A percentile compares a stretch with the other conserved stretches of the same genome.
Evolutionary conservation across 129 eudicot species (phyloP).

Genomic region (Escallonia herrerae): DNA sequence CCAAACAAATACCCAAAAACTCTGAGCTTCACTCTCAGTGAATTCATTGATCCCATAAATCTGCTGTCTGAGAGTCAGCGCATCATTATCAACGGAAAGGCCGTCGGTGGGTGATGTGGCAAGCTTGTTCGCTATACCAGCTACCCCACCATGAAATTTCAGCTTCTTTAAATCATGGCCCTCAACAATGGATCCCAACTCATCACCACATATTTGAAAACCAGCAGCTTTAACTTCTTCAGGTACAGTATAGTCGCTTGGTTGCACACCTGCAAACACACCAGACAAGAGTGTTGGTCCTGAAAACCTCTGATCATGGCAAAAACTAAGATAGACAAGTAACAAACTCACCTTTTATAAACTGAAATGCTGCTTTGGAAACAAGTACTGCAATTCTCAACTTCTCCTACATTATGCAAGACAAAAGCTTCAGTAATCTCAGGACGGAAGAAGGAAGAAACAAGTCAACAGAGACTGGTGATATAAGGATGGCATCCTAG

Average conservation of each 20-base stretch:
- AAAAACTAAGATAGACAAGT: not conserved
- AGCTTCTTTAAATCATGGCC: slow-evolving; percentile 64
- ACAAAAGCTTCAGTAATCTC: not conserved
- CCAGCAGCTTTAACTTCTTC: slow-evolving; percentile 71
- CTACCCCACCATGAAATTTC: slow-evolving; percentile 60
- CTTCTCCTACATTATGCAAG: slow-evolving; percentile 49
- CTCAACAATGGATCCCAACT: slow-evolving; percentile 68
- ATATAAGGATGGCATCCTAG: no score
- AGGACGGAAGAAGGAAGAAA: no score
- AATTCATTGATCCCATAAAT: slow-evolving; percentile 71
- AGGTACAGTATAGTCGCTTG: slow-evolving; percentile 51
- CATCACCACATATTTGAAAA: slow-evolving; percentile 67
- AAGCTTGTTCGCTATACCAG: slow-evolving; percentile 62
- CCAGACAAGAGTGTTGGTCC: not conserved
- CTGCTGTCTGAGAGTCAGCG: slow-evolving; percentile 37
- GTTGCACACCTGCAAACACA: slow-evolving; percentile 47
- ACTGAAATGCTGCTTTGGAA: slow-evolving; percentile 83
- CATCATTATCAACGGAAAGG: slow-evolving; percentile 30
- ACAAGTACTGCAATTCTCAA: slow-evolving; percentile 78
- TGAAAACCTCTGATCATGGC: slow-evolving; percentile 2
- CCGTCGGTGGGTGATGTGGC: slow-evolving; percentile 57
- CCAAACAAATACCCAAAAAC: slow-evolving; percentile 84
- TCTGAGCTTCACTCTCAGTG: slow-evolving; percentile 41
- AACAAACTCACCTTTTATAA: slow-evolving; percentile 64
- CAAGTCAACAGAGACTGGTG: no score